Evolutionary conservation across 2,329 filamentous ascomycete species (phyloP).

Genomic region (Phialocephala sp.): DNA sequence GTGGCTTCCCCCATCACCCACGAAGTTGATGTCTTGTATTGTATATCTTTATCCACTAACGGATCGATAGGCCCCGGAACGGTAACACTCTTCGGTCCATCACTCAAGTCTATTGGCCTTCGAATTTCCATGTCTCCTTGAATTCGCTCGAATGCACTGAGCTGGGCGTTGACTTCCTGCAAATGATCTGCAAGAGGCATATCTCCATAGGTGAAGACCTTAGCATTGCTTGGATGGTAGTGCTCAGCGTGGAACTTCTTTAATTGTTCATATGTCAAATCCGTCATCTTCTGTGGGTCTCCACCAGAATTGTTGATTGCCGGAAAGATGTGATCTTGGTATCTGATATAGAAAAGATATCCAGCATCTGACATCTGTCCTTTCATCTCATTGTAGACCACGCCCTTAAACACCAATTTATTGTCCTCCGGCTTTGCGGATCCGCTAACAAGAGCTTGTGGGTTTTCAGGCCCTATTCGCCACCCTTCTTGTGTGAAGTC

Average conservation of each 20-base stretch:
- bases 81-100: constrained; percentile 70
- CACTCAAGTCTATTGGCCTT: constrained; percentile 71
- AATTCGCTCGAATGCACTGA: constrained; percentile 76
- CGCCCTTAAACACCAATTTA: constrained; percentile 90
- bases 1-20: constrained; percentile 88
- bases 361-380: constrained; percentile 97
- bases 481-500: constrained; percentile 98
- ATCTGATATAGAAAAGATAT: constrained; percentile 94
- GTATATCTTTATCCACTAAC: constrained; percentile 81
- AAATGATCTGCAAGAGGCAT: constrained; percentile 86
- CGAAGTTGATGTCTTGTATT: constrained; percentile 91
- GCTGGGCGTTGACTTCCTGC: constrained; percentile 74
- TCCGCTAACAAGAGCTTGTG: constrained; percentile 53
- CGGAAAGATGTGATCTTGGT: constrained; percentile 93
- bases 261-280: constrained; percentile 89
- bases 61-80: constrained; percentile 86
- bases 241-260: constrained; percentile 88
- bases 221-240: constrained; percentile 97
- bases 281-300: constrained; percentile 94
- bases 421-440: constrained; percentile 59
- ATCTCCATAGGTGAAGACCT: constrained; percentile 93
- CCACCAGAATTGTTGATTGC: constrained; percentile 96
- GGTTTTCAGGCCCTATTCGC: constrained; percentile 93
- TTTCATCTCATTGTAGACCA: constrained; percentile 99
- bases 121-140: constrained; percentile 75